phyloP scores from a whole-genome alignment of 345 rosid genomes.

The Cardamine occulta region DNA sequence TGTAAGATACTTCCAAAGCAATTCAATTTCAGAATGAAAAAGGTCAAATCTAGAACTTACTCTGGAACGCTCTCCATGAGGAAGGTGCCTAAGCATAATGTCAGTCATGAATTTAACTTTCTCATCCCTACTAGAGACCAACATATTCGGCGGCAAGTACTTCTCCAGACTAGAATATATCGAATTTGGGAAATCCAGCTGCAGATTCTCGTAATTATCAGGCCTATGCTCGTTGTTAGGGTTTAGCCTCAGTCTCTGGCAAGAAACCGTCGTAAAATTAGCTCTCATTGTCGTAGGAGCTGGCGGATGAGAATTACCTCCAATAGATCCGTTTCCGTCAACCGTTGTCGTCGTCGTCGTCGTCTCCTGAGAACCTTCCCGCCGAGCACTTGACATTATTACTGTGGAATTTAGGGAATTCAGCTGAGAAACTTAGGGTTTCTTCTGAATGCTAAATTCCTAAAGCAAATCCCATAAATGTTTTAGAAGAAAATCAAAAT shows the following conservation, averaged over 20 bases:
- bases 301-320: slow-evolving; percentile 15
- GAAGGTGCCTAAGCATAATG: slow-evolving; percentile 74
- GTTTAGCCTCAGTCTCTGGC: slow-evolving; percentile 62
- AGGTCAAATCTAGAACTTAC: slow-evolving; percentile 43
- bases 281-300: slow-evolving; percentile 10
- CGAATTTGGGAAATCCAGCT: slow-evolving; percentile 65
- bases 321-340: slow-evolving; percentile 50
- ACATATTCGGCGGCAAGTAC: slow-evolving; percentile 70
- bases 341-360: slow-evolving; percentile 5
- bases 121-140: slow-evolving; percentile 57
- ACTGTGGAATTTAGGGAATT: not conserved
- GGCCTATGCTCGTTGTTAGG: slow-evolving; percentile 75
- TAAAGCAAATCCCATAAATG: not conserved
- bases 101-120: slow-evolving; percentile 77
- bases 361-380: slow-evolving; percentile 30
- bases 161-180: slow-evolving; percentile 77
- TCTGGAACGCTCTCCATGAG: slow-evolving; percentile 77
- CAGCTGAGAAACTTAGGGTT: slow-evolving; percentile 7
- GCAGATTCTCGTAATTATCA: slow-evolving; percentile 78
- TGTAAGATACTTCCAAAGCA: not conserved
- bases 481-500: slow-evolving; percentile 6
- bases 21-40: not conserved
- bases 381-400: slow-evolving; percentile 42
- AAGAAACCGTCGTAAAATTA: slow-evolving; percentile 15
- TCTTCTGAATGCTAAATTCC: slow-evolving; percentile 27